Evolutionary conservation across 768 basidiomycete species (phyloP).

Genomic region (Cystobasidium onofrii): DNA sequence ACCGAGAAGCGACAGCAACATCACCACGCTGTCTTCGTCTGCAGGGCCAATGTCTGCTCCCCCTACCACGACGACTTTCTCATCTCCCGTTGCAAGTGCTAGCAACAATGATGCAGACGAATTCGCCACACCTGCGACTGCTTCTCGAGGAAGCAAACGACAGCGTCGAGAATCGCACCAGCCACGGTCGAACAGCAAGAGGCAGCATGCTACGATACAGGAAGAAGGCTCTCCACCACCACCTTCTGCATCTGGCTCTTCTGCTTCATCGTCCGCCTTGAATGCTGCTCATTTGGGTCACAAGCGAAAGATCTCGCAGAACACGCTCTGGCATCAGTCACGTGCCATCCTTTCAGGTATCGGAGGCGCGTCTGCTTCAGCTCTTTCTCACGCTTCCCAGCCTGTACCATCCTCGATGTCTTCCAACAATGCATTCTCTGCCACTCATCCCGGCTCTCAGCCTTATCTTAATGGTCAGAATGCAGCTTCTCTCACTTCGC

Average conservation of each 20-base stretch:
- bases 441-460: not conserved
- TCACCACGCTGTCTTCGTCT: not conserved
- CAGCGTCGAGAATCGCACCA: not conserved
- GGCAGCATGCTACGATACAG: not conserved
- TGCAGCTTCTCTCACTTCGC: not conserved
- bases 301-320: conserved; percentile 21
- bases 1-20: conserved; percentile 20
- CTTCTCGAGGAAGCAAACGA: not conserved
- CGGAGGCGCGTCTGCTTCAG: not conserved
- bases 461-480: not conserved
- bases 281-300: conserved; percentile 5
- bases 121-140: conserved; percentile 1
- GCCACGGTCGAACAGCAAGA: not conserved
- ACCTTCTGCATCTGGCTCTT: not conserved
- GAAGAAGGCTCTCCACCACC: not conserved
- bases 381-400: not conserved
- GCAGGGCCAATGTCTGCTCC: not conserved
- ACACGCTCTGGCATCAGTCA: conserved; percentile 28
- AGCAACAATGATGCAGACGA: not conserved
- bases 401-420: not conserved
- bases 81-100: not conserved
- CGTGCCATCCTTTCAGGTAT: conserved; percentile 12
- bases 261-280: not conserved
- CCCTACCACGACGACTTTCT: not conserved
- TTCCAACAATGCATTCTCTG: not conserved